Evolutionary conservation across 1,284 basidiomycete species (phyloP), one percentile per base, ranked within the genome.

Genomic region (Ceratobasidium sp.): DNA sequence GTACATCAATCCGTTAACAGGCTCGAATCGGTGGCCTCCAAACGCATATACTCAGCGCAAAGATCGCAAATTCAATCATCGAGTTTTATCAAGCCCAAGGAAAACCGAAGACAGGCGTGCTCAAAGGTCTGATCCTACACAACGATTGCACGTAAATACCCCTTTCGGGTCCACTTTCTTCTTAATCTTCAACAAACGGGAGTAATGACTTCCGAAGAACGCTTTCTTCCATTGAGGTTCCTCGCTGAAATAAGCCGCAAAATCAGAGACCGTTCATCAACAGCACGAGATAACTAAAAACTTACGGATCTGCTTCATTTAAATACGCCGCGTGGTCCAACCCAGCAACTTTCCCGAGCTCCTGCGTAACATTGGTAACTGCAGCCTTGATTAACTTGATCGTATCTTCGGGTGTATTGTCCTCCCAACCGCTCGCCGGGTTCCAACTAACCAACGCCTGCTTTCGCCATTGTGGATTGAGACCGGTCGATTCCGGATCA

Each of bases 381-480:
- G 82, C 78, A 6, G 82, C 77, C 3, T 83, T 82, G 20, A 80
- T 54, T 20, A 61, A 79, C 2, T 82, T 52, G 12, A 87, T 85
- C 0, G 82, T 82, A 0, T 79, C 66, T 3, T 79, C 64, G 0
- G 84, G 78, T 1, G 83, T 62, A 5, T 82, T 83, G 40, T 87
- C 85, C 0, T 79, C 70, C 87, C 87, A 88, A 6, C 10, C 38
- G 4, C 67, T 62, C 7, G 73, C 81, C 17, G 81, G 79, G 12
- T 81, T 52, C 10, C 82, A 76, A 64, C 86, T 82, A 6, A 83
- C 80, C 28, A 88, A 56, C 1, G 86, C 84, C 9, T 71, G 54
- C 9, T 84, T 82, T 7, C 87, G 83, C 87, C 87, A 88, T 3
- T 84, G 85, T 6, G 87, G 87, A 79, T 87, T 86, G 28, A 88